phyloP scores from a whole-genome alignment of 1,139 yeast species.

The Blastobotrys aristatus region DNA sequence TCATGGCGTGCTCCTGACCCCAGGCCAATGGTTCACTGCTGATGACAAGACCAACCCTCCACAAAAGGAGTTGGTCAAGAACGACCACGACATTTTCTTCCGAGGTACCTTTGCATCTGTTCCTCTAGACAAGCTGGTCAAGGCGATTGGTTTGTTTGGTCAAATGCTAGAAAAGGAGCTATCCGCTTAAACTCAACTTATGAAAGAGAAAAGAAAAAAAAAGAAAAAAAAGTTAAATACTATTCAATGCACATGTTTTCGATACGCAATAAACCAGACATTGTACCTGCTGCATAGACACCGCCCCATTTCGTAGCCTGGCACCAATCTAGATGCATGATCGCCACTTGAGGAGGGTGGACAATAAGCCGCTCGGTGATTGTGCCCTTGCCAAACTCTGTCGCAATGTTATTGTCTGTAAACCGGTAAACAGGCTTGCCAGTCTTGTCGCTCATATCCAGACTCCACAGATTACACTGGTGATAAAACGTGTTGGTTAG shows the following conservation, averaged over 20 bases:
- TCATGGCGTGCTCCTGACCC: constrained; percentile 70
- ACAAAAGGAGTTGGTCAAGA: constrained; percentile 36
- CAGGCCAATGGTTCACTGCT: constrained; percentile 84
- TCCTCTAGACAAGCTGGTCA: constrained; percentile 51
- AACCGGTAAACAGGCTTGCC: constrained; percentile 40
- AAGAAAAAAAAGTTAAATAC: constrained; percentile 35
- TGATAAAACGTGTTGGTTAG: constrained; percentile 30
- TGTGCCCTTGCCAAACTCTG: constrained; percentile 22
- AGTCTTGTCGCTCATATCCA: constrained; percentile 29
- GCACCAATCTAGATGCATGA: constrained; percentile 61
- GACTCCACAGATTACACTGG: constrained; percentile 28
- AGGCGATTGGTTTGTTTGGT: constrained; percentile 64
- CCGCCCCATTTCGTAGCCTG: constrained; percentile 49
- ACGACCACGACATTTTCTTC: constrained; percentile 52
- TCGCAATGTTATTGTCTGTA: constrained; percentile 24
- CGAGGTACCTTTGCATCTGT: constrained; percentile 92
- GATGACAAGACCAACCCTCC: constrained; percentile 42
- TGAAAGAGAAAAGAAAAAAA: not conserved
- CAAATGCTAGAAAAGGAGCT: constrained; percentile 44
- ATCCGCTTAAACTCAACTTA: constrained; percentile 19
- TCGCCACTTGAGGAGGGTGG: constrained; percentile 50
- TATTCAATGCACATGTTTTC: constrained; percentile 35
- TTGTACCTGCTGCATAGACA: constrained; percentile 60
- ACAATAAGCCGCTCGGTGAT: constrained; percentile 24
- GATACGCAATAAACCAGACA: constrained; percentile 60